These are phyloP conservation scores for Flaveria robusta DNA, from an alignment of 129 eudicot species.

Conservation along the genomic window DNA sequence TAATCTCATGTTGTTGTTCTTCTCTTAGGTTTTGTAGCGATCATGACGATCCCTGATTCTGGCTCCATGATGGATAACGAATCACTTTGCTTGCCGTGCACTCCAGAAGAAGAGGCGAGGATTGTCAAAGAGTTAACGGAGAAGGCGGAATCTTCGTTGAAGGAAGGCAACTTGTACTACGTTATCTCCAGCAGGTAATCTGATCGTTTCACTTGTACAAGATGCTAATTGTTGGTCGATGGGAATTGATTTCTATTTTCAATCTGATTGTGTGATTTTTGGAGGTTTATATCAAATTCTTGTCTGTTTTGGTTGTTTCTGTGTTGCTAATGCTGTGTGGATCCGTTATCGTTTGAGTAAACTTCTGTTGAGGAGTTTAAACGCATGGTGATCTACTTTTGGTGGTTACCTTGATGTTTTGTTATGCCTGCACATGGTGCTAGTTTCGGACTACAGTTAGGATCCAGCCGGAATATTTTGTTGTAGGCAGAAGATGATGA, in stretches of 20 bases:
- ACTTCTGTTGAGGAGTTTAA: not conserved
- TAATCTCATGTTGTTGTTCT: not conserved
- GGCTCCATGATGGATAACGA: slow-evolving; percentile 73
- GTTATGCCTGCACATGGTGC: not conserved
- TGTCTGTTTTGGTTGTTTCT: not conserved
- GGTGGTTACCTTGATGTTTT: slow-evolving; percentile 1
- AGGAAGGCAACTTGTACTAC: slow-evolving; percentile 61
- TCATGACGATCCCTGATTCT: slow-evolving; percentile 90
- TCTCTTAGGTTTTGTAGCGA: slow-evolving; percentile 25
- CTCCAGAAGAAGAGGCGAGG: slow-evolving; percentile 71
- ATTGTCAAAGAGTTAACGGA: slow-evolving; percentile 50
- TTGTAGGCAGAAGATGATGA: not conserved
- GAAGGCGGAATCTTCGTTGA: slow-evolving; percentile 52
- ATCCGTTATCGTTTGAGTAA: not conserved
- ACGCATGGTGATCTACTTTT: not conserved
- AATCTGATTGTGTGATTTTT: not conserved
- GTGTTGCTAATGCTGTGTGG: not conserved
- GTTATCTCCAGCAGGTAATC: slow-evolving; percentile 65
- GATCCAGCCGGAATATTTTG: not conserved
- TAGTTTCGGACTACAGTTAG: not conserved
- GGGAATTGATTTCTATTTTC: not conserved
- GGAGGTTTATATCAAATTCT: not conserved
- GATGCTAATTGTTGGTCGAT: not conserved
- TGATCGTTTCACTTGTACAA: not conserved
- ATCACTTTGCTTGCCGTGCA: slow-evolving; percentile 66